Evolutionary conservation across 352 stramenopile species (phyloP).

Genomic region (Pythium brachiatum): DNA sequence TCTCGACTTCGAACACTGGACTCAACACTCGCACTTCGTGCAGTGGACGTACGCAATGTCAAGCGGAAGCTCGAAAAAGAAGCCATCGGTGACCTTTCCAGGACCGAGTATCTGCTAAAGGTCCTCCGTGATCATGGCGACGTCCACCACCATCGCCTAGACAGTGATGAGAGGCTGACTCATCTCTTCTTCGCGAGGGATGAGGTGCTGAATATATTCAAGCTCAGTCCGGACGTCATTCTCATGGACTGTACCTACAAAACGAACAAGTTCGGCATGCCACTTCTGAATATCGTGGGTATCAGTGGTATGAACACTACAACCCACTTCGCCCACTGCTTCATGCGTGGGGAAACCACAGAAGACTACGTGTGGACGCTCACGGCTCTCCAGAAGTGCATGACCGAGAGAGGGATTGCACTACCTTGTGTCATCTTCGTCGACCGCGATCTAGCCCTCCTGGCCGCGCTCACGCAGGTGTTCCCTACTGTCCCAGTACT

Average conservation of each 20-base stretch:
- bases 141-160: background rate
- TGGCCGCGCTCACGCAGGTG: background rate
- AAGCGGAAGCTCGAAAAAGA: too few relatives aligned
- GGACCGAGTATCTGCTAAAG: background rate
- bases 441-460: background rate
- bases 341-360: background rate
- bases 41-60: too few relatives aligned
- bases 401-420: background rate
- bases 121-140: background rate
- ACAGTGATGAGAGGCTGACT: background rate
- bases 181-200: background rate
- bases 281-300: constrained; percentile 25
- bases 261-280: constrained; percentile 27
- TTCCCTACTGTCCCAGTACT: background rate
- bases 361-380: background rate
- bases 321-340: background rate
- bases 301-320: constrained; percentile 28
- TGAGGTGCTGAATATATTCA: background rate
- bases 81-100: background rate
- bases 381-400: background rate
- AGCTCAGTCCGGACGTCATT: constrained; percentile 7
- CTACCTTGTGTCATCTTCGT: background rate
- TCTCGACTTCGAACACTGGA: too few relatives aligned
- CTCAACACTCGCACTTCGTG: too few relatives aligned
- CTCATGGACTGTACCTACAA: constrained; percentile 29